Evolutionary conservation across 352 stramenopile species (phyloP).

Genomic region (Phytopythium aichiense): DNA sequence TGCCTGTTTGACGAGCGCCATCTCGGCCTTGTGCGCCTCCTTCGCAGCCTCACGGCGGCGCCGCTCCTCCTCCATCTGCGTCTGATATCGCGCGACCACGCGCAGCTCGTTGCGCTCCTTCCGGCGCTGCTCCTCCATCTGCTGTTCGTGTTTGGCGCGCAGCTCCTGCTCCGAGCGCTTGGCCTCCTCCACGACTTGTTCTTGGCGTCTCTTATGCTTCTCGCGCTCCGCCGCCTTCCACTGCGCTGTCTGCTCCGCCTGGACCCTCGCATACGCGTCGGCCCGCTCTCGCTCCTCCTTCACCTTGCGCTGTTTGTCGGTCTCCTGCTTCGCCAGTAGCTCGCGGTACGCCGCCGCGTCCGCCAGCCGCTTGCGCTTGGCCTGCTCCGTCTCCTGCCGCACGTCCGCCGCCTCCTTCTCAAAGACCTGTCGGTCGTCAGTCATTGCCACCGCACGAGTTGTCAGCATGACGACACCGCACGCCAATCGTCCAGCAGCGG

Average conservation of each 20-base stretch:
- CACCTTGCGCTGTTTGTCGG: slow-evolving; percentile 23
- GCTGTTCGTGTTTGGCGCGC: slow-evolving; percentile 27
- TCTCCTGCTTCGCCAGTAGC: slow-evolving; percentile 43
- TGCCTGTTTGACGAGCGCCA: slow-evolving; percentile 40
- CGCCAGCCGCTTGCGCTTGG: slow-evolving; percentile 32
- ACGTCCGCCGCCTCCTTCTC: slow-evolving; percentile 56
- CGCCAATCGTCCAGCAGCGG: too few species aligned
- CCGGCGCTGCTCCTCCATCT: slow-evolving; percentile 27
- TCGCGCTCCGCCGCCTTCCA: slow-evolving; percentile 41
- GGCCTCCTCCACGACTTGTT: slow-evolving; percentile 30
- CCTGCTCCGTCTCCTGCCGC: slow-evolving; percentile 42
- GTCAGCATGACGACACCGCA: slow-evolving; percentile 1
- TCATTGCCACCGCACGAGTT: too few species aligned
- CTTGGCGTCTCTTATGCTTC: slow-evolving; percentile 25
- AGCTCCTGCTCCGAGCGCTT: slow-evolving; percentile 43
- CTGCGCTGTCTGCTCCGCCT: slow-evolving; percentile 29
- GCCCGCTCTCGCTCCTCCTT: slow-evolving; percentile 23
- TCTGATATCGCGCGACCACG: slow-evolving; percentile 31
- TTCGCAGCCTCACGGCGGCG: slow-evolving; percentile 42
- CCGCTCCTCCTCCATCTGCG: slow-evolving; percentile 44
- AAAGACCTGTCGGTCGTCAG: too few species aligned
- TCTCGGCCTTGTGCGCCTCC: slow-evolving; percentile 34
- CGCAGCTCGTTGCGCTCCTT: slow-evolving; percentile 43
- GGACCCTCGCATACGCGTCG: slow-evolving; percentile 32
- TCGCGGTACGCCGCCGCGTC: slow-evolving; percentile 33